Conservation (phyloP, 2,329 filamentous ascomycete species). For the Lasiodiplodia citricola region DNA sequence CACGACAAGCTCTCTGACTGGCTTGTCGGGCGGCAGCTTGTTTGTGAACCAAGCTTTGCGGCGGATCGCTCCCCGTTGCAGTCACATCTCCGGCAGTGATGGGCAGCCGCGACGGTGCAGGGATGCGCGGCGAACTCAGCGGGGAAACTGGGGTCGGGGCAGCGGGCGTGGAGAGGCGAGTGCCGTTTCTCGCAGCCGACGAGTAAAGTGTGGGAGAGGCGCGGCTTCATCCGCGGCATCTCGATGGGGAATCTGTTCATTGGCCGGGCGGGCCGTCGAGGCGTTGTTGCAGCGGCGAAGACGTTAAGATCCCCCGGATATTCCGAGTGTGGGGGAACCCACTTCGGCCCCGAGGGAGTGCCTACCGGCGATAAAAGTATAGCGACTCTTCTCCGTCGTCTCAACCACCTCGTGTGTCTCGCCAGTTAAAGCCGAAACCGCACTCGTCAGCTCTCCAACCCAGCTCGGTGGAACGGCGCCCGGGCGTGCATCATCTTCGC, state of each 20-base stretch:
- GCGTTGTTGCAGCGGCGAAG: not conserved
- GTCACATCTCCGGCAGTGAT: slow-evolving; percentile 1
- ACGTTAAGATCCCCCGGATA: not conserved
- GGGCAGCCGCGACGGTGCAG: not conserved
- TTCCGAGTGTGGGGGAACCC: not conserved
- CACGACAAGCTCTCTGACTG: slow-evolving; percentile 15
- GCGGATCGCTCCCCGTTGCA: slow-evolving; percentile 17
- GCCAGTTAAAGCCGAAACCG: not conserved
- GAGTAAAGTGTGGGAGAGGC: not conserved
- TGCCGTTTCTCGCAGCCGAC: slow-evolving; percentile 11
- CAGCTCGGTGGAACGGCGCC: not conserved
- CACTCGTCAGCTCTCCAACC: not conserved
- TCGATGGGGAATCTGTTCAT: not conserved
- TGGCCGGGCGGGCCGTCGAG: not conserved
- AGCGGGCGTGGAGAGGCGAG: not conserved
- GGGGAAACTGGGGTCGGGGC: slow-evolving; percentile 16
- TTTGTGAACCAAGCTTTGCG: slow-evolving; percentile 12
- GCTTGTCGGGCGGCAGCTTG: slow-evolving; percentile 12
- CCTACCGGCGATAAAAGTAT: not conserved
- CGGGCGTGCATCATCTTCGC: not conserved
- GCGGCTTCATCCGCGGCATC: not conserved
- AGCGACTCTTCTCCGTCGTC: not conserved
- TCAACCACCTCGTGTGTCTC: not conserved
- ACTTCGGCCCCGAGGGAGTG: not conserved
- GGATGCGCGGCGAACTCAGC: slow-evolving; percentile 5